These are phyloP conservation scores for Cytidiella melzeri DNA, from an alignment of 768 basidiomycete species.

Conservation along the genomic window DNA sequence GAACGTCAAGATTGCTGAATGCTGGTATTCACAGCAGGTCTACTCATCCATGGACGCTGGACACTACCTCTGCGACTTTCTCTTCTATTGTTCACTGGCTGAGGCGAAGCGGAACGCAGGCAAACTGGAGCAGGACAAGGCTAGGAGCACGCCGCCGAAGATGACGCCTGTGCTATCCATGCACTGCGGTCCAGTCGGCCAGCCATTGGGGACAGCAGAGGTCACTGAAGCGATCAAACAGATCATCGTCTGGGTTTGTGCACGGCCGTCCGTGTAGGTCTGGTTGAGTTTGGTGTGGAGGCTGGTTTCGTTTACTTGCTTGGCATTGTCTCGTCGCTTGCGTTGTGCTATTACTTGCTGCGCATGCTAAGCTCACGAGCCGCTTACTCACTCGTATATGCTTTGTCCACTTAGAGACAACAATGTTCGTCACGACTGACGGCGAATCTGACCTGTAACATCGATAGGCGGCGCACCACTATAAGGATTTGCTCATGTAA, in stretches of 20 bases:
- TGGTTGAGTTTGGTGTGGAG: no score
- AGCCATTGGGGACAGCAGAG: conserved; percentile 57
- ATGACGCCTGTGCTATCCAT: conserved; percentile 52
- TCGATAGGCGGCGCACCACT: no score
- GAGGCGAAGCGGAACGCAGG: conserved; percentile 44
- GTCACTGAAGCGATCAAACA: conserved; percentile 60
- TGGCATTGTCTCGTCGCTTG: background rate
- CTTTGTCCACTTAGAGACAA: no score
- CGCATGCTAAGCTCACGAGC: no score
- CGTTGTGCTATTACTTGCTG: no score
- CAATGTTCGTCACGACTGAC: no score
- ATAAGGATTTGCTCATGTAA: no score
- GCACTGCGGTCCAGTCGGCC: conserved; percentile 64
- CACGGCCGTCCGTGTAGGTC: conserved; percentile 9
- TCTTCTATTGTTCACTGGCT: conserved; percentile 71
- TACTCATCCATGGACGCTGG: conserved; percentile 73
- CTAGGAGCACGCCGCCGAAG: conserved; percentile 19
- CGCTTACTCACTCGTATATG: no score
- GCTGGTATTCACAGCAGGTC: conserved; percentile 44
- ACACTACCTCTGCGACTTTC: conserved; percentile 71
- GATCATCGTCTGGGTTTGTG: conserved; percentile 56
- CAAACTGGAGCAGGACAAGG: conserved; percentile 23
- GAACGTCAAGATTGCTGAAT: conserved; percentile 2
- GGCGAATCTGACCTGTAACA: no score
- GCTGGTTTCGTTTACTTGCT: background rate